Evolutionary conservation across 495 filamentous ascomycete genomes (phyloP).

Genomic region (Pseudoneurospora amorphoporcata): DNA sequence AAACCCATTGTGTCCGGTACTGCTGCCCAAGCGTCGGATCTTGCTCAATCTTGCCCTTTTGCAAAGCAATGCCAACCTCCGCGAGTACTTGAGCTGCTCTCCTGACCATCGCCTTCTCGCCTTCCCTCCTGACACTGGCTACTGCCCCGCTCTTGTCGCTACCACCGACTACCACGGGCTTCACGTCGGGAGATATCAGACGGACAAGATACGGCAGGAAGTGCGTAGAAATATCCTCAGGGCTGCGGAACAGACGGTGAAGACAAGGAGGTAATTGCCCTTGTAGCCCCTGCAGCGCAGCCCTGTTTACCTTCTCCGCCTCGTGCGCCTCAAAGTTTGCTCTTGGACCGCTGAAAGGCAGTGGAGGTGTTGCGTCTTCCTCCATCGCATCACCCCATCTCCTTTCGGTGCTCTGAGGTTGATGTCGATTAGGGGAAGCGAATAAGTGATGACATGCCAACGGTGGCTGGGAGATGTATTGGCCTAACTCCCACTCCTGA

Average conservation of each 20-base stretch:
- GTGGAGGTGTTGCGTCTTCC: constrained; percentile 41
- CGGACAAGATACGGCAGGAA: constrained; percentile 73
- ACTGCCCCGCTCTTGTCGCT: constrained; percentile 53
- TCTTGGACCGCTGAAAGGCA: constrained; percentile 69
- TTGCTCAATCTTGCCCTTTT: constrained; percentile 70
- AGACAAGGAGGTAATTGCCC: constrained; percentile 50
- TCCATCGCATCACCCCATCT: constrained; percentile 36
- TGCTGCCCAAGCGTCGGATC: constrained; percentile 26
- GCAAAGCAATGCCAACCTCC: constrained; percentile 69
- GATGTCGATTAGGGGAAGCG: constrained; percentile 46
- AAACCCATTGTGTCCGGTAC: constrained; percentile 60
- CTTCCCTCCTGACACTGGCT: constrained; percentile 76
- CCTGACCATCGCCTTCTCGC: constrained; percentile 68
- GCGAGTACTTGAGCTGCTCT: constrained; percentile 71
- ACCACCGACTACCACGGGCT: constrained; percentile 79
- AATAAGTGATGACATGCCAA: constrained; percentile 91
- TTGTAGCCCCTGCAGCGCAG: constrained; percentile 42
- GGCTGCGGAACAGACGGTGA: constrained; percentile 62
- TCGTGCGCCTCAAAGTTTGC: constrained; percentile 75
- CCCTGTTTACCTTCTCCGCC: constrained; percentile 54
- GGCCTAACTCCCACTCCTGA: constrained; percentile 81
- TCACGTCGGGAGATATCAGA: constrained; percentile 80
- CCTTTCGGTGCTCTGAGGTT: constrained; percentile 20
- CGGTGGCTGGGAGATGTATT: constrained; percentile 75
- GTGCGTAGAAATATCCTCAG: constrained; percentile 64